These are phyloP conservation scores for Phytophthora cactorum DNA, from an alignment of 352 stramenopile species.

Conservation along the genomic window DNA sequence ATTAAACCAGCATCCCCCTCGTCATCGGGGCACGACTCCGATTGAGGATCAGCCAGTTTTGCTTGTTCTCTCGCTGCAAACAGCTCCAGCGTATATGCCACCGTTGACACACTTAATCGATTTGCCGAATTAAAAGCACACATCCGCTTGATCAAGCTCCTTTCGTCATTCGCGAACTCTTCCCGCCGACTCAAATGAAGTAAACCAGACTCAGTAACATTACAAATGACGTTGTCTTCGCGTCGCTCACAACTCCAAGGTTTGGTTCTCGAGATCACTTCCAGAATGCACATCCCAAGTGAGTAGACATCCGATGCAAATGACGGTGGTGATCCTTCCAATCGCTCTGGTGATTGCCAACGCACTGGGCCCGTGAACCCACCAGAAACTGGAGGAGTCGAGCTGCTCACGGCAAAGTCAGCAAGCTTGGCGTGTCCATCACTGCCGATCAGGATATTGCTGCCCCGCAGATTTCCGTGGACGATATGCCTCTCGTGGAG, in stretches of 20 bases:
- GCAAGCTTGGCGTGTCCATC: not conserved
- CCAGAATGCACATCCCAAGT: not conserved
- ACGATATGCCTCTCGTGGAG: not conserved
- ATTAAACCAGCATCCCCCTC: not conserved
- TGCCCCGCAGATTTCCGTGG: not conserved
- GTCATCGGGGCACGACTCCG: not conserved
- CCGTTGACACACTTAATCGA: not conserved
- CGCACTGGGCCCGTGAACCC: not conserved
- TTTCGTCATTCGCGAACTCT: not conserved
- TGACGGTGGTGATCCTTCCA: not conserved
- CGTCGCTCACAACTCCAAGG: not conserved
- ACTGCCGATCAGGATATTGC: not conserved
- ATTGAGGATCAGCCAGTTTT: not conserved
- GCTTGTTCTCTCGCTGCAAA: not conserved
- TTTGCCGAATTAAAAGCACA: not conserved
- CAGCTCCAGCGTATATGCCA: not conserved
- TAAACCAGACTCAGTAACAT: not conserved
- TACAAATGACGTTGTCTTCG: not conserved
- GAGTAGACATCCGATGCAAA: not conserved
- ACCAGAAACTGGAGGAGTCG: not conserved
- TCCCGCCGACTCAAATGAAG: not conserved
- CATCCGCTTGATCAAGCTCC: not conserved
- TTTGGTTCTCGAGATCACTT: not conserved
- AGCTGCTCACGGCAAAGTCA: not conserved
- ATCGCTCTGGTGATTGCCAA: not conserved